Evolutionary conservation across 192 early-diverging fungal genomes (phyloP), one percentile per base, ranked within the genome.

Genomic region (Coemansia sp.): DNA sequence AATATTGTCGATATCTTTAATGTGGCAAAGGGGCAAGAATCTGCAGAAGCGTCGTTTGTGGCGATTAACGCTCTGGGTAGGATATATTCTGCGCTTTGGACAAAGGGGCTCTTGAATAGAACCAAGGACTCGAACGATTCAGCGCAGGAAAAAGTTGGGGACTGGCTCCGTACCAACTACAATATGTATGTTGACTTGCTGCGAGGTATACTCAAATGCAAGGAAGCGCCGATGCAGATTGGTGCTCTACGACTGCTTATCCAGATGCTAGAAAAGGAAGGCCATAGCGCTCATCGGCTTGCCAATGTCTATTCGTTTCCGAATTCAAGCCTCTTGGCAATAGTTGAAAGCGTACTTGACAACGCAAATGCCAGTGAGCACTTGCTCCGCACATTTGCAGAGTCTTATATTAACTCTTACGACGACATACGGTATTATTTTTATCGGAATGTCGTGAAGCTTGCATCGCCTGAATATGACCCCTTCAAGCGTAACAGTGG

Each of bases 341-440:
- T 92, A 7, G 72, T 92, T 1, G 81, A 89, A 9, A 64, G 81
- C 0, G 65, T 92, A 1, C 65, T 95, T 47, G 72, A 75, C 54
- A 87, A 81, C 71, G 47, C 72, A 43, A 84, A 88, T 45, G 85
- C 90, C 38, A 87, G 73, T 43, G 84, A 90, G 23, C 89, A 86
- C 11, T 58, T 97, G 40, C 56, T 86, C 49, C 85, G 83, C 12
- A 79, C 86, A 61, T 76, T 95, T 23, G 77, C 89, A 2, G 88
- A 90, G 54, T 88, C 89, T 45, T 89, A 90, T 61, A 65, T 95
- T 42, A 92, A 91, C 73, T 70, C 75, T 9, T 95, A 93, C 75
- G 93, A 93, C 68, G 97, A 98, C 70, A 73, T 96, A 48, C 86
- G 93, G 69, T 87, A 87, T 67, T 93, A 94, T 75, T 95, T 95